Conservation (phyloP, 2,329 filamentous ascomycete species). For the Colletotrichum sp. region DNA sequence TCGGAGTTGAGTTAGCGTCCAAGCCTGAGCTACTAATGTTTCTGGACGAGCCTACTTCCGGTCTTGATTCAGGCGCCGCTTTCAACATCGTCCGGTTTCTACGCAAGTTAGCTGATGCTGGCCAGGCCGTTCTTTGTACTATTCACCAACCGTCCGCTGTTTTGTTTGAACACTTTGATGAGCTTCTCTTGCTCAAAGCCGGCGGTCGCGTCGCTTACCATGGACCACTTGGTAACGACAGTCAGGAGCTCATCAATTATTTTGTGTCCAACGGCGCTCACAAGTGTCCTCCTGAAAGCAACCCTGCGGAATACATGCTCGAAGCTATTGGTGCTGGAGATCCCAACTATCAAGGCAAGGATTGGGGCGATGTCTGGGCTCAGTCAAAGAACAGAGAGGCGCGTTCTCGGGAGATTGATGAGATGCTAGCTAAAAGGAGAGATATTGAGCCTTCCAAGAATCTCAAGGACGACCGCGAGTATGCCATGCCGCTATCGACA, state of each 20-base stretch:
- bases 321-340: conserved; percentile 66
- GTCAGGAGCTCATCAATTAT: conserved; percentile 51
- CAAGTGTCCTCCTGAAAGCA: conserved; percentile 51
- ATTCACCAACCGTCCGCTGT: conserved; percentile 64
- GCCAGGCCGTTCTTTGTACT: conserved; percentile 64
- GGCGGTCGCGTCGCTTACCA: conserved; percentile 60
- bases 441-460: conserved; percentile 36
- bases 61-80: conserved; percentile 61
- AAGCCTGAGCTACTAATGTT: conserved; percentile 67
- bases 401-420: conserved; percentile 54
- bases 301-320: conserved; percentile 61
- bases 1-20: conserved; percentile 59
- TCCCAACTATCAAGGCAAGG: conserved; percentile 61
- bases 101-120: conserved; percentile 62
- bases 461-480: conserved; percentile 61
- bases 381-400: conserved; percentile 51
- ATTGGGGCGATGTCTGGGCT: conserved; percentile 68
- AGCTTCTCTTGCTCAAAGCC: conserved; percentile 55
- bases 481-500: conserved; percentile 60
- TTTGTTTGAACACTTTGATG: conserved; percentile 62
- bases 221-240: conserved; percentile 56
- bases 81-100: conserved; percentile 68
- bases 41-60: conserved; percentile 66
- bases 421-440: conserved; percentile 52
- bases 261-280: conserved; percentile 54